phyloP scores from a whole-genome alignment of 805 yeast species.

The Starmerella cellae region DNA sequence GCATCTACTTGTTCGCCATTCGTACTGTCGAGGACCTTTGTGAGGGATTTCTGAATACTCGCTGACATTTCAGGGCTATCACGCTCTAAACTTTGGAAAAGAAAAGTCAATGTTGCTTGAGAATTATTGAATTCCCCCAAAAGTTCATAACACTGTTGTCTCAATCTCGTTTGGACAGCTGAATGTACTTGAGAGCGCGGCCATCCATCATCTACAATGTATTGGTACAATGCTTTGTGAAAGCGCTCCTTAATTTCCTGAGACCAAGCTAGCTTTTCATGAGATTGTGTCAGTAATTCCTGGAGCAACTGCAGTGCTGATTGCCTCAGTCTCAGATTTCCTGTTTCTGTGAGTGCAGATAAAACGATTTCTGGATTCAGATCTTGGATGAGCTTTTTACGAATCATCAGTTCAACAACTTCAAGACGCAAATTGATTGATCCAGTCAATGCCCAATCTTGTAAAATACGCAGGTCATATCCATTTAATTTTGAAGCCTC shows the following conservation, averaged over 20 bases:
- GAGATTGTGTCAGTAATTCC: neutral
- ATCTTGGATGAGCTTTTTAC: conserved; percentile 44
- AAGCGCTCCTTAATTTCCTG: neutral
- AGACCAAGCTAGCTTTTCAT: neutral
- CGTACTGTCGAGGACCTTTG: conserved; percentile 40
- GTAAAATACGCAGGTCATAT: conserved; percentile 33
- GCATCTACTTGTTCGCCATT: conserved; percentile 11
- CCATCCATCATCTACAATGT: conserved; percentile 27
- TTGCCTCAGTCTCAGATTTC: conserved; percentile 36
- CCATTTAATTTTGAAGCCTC: conserved; percentile 35
- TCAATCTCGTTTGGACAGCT: conserved; percentile 8
- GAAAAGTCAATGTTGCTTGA: conserved; percentile 45
- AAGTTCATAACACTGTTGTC: conserved; percentile 53
- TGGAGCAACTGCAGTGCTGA: conserved; percentile 36
- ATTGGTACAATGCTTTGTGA: conserved; percentile 13
- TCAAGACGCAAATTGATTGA: conserved; percentile 34
- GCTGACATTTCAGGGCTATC: conserved; percentile 52
- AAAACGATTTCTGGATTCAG: conserved; percentile 35
- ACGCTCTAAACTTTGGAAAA: conserved; percentile 54
- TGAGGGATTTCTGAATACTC: conserved; percentile 58
- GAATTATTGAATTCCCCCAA: conserved; percentile 46
- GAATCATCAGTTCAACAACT: conserved; percentile 6
- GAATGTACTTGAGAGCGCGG: conserved; percentile 18
- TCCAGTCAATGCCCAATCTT: conserved; percentile 40
- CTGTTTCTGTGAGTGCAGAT: conserved; percentile 11